A percentile compares a stretch with the other conserved stretches of the same genome.
Conservation (phyloP, 2,329 filamentous ascomycete genomes). For the Colletotrichum orchidophilum region DNA sequence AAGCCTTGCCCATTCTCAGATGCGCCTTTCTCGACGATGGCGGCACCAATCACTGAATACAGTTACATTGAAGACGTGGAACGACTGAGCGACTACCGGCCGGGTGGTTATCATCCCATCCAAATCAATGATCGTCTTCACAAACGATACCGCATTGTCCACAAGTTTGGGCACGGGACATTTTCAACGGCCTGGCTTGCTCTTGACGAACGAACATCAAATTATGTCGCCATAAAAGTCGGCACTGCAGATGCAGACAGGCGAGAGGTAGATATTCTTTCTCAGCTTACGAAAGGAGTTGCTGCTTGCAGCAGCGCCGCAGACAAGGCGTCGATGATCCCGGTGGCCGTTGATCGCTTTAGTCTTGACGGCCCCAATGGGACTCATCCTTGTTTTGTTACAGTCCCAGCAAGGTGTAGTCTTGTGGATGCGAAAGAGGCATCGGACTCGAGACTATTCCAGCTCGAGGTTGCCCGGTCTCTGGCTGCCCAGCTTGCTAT, state of each 20-base stretch:
- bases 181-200: constrained; percentile 48
- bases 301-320: background rate
- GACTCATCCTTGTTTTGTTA: constrained; percentile 41
- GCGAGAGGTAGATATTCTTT: constrained; percentile 38
- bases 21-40: background rate
- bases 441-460: constrained; percentile 34
- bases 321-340: constrained; percentile 27
- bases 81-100: background rate
- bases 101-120: background rate
- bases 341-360: constrained; percentile 38
- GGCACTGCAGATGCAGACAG: constrained; percentile 39
- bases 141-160: constrained; percentile 39
- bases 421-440: constrained; percentile 37
- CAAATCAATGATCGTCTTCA: constrained; percentile 37
- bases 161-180: constrained; percentile 43
- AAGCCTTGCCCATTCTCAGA: no score
- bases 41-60: background rate
- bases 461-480: constrained; percentile 40
- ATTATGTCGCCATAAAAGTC: constrained; percentile 46
- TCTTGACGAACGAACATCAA: constrained; percentile 34
- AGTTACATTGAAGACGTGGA: background rate
- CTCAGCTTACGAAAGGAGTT: background rate
- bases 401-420: constrained; percentile 39
- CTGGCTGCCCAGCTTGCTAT: constrained; percentile 41
- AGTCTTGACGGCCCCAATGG: constrained; percentile 40